Base-by-base conservation (phyloP, 495 filamentous ascomycete species). In the Lasiosphaeria hispida region DNA sequence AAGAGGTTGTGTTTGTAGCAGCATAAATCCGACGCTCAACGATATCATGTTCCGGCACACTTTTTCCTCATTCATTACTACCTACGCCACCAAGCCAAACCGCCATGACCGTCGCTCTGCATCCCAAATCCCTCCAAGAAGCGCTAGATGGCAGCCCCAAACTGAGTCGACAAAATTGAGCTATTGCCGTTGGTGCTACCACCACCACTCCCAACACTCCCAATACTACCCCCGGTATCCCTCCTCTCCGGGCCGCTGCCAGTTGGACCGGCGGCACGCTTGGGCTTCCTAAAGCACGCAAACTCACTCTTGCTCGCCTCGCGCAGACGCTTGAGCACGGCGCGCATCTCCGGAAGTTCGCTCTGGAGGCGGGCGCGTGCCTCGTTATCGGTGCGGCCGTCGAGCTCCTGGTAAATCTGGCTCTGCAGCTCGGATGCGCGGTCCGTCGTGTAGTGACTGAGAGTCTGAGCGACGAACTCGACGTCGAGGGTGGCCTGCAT, bases 401-500 rank as follows among this genome's bases (percentile, higher is more conserved):
- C 94, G 23, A 98, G 73, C 73, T 91, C 88, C 51, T 90, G 82
- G 70, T 98, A 98, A 53, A 97, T 88, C 73, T 89, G 80, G 61
- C 87, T 88, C 74, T 97, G 92, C 40, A 86, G 77, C 59, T 88
- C 80, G 11, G 83, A 84, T 14, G 90, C 90, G 50, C 86, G 80
- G n/a, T 95, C 87, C 10, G 89, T 92, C 1, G 90, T 92, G 66
- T 91, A 98, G 55, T 89, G 85, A 55, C 81, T 87, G 52, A 98
- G 75, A 10, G 92, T 96, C 76, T 97, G 95, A 5, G 91, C 90
- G 37, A 97, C 86, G 72, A 97, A 98, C 72, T 98, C 94, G 8
- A 96, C 92, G 58, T 98, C 94, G 5, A 98, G 80, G 0, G 95
- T 97, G 2, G 95, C 95, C 72, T 97, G 95, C 87, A 97, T 95